Evolutionary conservation across 2,329 filamentous ascomycete species (phyloP).

Genomic region (Aspergillus sp.): DNA sequence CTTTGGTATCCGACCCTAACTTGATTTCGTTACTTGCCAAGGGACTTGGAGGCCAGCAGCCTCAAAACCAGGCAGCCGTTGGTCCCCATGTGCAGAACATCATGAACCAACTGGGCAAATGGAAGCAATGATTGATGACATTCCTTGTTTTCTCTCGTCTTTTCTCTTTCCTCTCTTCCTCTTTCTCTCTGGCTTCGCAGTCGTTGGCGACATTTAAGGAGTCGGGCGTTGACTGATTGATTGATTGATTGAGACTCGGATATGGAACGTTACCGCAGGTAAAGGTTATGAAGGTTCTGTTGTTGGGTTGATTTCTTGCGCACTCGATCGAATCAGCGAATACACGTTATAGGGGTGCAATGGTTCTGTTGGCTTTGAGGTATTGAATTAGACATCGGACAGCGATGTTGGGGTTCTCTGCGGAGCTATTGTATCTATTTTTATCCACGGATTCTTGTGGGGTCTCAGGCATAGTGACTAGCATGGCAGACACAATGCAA

Average conservation of each 20-base stretch:
- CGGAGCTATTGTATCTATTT: slow-evolving; percentile 2
- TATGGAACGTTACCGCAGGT: slow-evolving; percentile 9
- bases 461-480: not conserved
- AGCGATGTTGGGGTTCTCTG: not conserved
- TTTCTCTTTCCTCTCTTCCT: slow-evolving; percentile 16
- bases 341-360: slow-evolving; percentile 13
- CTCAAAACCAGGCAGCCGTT: slow-evolving; percentile 37
- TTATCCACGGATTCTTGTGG: not conserved
- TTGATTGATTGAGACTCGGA: slow-evolving; percentile 18
- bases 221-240: slow-evolving; percentile 23
- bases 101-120: slow-evolving; percentile 51
- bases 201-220: slow-evolving; percentile 16
- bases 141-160: slow-evolving; percentile 24
- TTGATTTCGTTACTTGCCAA: slow-evolving; percentile 43
- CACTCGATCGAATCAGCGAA: slow-evolving; percentile 10
- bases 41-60: slow-evolving; percentile 38
- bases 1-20: slow-evolving; percentile 37
- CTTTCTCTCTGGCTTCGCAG: slow-evolving; percentile 5
- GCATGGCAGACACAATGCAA: slow-evolving; percentile 4
- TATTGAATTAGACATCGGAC: slow-evolving; percentile 6
- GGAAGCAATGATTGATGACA: slow-evolving; percentile 45
- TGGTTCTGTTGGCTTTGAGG: slow-evolving; percentile 7
- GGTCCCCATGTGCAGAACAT: slow-evolving; percentile 50
- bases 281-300: slow-evolving; percentile 14
- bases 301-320: slow-evolving; percentile 12